A percentile compares a stretch with the other conserved stretches of the same genome.
phyloP scores from a whole-genome alignment of 805 yeast species.

The Candida cerambycidarum region DNA sequence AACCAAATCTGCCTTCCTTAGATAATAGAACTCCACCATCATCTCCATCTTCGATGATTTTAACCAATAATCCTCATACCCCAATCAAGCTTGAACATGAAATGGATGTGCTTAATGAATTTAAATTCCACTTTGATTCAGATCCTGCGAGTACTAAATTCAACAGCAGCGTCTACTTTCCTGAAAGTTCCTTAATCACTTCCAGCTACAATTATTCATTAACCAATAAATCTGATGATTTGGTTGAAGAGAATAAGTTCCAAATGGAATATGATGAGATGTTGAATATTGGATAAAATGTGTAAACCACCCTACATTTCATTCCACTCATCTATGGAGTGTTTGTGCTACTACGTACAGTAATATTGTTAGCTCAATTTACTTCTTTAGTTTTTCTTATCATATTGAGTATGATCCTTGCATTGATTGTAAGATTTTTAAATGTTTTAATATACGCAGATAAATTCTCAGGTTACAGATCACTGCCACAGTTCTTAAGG shows the following conservation, averaged over 20 bases:
- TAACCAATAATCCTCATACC: background rate
- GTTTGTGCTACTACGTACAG: no score
- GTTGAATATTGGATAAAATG: background rate
- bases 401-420: background rate
- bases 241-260: background rate
- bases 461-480: background rate
- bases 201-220: constrained; percentile 1
- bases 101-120: background rate
- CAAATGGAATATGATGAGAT: constrained; percentile 1
- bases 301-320: no score
- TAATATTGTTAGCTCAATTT: no score
- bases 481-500: no score
- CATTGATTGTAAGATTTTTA: background rate
- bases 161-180: background rate
- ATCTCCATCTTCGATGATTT: constrained; percentile 3
- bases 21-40: background rate
- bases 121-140: constrained; percentile 1
- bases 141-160: background rate
- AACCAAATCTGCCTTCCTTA: background rate
- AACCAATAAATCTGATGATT: background rate
- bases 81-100: constrained; percentile 3
- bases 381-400: no score
- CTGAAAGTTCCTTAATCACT: background rate
- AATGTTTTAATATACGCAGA: background rate
- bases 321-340: no score